Evolutionary conservation across 2,329 filamentous ascomycete genomes (phyloP).

Genomic region (Neofusicoccum parvum): DNA sequence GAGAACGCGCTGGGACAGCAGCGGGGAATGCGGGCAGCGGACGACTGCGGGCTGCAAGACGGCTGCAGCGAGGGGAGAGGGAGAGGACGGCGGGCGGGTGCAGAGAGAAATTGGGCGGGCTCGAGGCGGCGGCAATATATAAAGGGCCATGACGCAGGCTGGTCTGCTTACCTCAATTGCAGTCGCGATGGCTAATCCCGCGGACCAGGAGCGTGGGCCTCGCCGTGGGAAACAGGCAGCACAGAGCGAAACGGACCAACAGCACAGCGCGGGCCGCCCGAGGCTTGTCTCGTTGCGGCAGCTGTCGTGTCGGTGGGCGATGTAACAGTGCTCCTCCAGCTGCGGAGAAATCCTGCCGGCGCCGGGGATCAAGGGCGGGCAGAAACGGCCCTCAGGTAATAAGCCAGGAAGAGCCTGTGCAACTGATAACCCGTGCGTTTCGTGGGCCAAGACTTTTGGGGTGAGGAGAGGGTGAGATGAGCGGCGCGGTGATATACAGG

Average conservation of each 20-base stretch:
- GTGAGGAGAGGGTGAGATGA: constrained; percentile 14
- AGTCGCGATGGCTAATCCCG: neutral
- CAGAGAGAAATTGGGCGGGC: neutral
- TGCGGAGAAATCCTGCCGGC: constrained; percentile 9
- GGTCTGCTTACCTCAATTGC: constrained; percentile 13
- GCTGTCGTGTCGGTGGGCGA: constrained; percentile 9
- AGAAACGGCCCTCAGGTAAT: neutral
- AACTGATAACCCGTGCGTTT: constrained; percentile 12
- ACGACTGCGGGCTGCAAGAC: neutral
- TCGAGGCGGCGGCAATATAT: constrained; percentile 11
- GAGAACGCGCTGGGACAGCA: neutral
- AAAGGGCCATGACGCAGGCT: neutral
- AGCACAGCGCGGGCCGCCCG: neutral
- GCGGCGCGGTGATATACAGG: constrained; percentile 15
- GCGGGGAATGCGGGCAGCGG: neutral
- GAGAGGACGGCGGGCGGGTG: neutral
- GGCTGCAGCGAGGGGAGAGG: neutral
- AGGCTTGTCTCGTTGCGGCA: constrained; percentile 8
- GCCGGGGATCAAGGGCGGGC: neutral
- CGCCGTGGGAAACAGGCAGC: neutral
- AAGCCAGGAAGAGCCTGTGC: neutral
- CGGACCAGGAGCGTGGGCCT: constrained; percentile 5
- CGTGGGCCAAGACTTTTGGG: constrained; percentile 3
- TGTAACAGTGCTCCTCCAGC: constrained; percentile 3
- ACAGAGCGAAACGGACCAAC: neutral